Conservation (phyloP, 495 filamentous ascomycete genomes). For the Hypoxylon fragiforme region DNA sequence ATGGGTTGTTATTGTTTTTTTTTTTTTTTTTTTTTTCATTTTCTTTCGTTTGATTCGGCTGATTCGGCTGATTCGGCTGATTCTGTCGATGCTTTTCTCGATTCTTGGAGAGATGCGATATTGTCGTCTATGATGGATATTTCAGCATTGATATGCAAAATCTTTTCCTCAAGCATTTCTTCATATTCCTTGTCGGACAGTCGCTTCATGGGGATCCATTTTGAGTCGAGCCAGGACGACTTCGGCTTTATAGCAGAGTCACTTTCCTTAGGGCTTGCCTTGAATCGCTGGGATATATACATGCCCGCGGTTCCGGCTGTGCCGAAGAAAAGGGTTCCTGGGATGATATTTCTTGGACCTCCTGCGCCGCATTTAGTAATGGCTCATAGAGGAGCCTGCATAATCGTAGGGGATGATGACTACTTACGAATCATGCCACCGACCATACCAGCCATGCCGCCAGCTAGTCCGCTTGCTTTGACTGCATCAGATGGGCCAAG, state of each 20-base stretch:
- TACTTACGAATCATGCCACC: conserved; percentile 68
- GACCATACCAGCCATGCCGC: conserved; percentile 68
- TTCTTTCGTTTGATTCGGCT: conserved; percentile 3
- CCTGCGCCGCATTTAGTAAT: conserved; percentile 38
- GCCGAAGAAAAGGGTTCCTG: conserved; percentile 44
- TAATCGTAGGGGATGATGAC: conserved; percentile 1
- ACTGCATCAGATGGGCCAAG: conserved; percentile 56
- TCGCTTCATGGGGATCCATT: conserved; percentile 79
- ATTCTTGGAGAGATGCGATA: conserved; percentile 61
- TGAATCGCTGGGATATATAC: conserved; percentile 19
- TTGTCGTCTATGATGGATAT: conserved; percentile 85
- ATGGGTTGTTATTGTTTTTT: background rate
- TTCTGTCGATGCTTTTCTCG: conserved; percentile 17
- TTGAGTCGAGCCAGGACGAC: conserved; percentile 55
- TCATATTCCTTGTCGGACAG: conserved; percentile 81
- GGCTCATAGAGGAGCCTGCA: background rate
- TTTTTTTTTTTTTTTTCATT: background rate
- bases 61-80: no score
- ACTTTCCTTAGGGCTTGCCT: background rate
- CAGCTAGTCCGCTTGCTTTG: conserved; percentile 67
- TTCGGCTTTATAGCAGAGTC: conserved; percentile 24
- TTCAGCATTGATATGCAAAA: conserved; percentile 79
- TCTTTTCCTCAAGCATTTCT: conserved; percentile 71
- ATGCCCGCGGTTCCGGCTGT: conserved; percentile 17
- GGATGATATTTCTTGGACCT: conserved; percentile 47